Conservation (phyloP, 495 filamentous ascomycete species). For the Bathelium albidoporum region DNA sequence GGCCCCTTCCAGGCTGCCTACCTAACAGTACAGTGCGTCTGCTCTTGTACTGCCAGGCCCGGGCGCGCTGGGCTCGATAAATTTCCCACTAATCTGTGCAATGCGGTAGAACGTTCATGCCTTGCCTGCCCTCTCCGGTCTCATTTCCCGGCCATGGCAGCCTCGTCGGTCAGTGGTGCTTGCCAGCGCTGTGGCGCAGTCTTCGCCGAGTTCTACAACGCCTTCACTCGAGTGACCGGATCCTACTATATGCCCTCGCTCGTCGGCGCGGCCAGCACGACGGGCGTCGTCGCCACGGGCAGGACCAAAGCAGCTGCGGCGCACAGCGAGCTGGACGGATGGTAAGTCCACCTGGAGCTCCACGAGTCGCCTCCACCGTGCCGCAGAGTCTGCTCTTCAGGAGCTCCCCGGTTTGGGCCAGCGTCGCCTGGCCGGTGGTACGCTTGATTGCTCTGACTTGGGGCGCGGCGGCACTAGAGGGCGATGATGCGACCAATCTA, state of each 20-base stretch:
- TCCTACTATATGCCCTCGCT: slow-evolving; percentile 25
- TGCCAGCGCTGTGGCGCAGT: slow-evolving; percentile 18
- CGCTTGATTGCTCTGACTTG: slow-evolving; percentile 1
- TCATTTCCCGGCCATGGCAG: background rate
- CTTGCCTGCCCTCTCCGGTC: background rate
- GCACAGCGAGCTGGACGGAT: slow-evolving; percentile 7
- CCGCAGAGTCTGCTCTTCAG: background rate
- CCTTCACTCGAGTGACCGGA: slow-evolving; percentile 20
- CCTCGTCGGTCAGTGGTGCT: background rate
- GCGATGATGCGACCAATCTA: slow-evolving; percentile 4
- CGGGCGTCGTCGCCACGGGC: background rate
- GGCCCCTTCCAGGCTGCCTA: background rate
- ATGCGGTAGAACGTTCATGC: slow-evolving; percentile 5
- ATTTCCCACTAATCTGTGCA: background rate
- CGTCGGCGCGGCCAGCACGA: slow-evolving; percentile 18
- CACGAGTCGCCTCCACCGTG: background rate
- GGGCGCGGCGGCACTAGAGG: slow-evolving; percentile 1
- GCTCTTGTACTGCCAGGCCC: too few species aligned
- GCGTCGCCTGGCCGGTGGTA: background rate
- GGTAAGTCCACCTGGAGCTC: slow-evolving; percentile 3
- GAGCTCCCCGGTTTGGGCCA: background rate
- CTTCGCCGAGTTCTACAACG: slow-evolving; percentile 25
- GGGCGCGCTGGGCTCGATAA: background rate
- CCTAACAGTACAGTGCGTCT: too few species aligned
- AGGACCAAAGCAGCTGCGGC: background rate